These are phyloP conservation scores for Wolfiporia cocos DNA, from an alignment of 1,284 basidiomycete genomes.

Conservation along the genomic window DNA sequence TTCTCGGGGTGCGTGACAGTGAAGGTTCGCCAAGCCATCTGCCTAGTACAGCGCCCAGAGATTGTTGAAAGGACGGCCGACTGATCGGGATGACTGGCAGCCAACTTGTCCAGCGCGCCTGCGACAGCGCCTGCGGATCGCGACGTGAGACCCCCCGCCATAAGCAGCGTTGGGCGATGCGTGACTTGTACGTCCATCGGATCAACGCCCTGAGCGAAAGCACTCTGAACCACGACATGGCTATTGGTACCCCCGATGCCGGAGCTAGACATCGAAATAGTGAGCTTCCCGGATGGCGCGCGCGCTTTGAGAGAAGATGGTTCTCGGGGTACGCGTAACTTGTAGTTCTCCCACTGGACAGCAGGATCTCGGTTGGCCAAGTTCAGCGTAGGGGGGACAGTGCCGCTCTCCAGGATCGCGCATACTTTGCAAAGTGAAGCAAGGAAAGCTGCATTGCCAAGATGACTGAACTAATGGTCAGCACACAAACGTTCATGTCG, in stretches of 20 bases:
- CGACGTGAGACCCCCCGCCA: constrained; percentile 29
- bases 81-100: background rate
- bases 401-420: constrained; percentile 28
- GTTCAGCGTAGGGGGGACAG: constrained; percentile 37
- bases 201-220: constrained; percentile 4
- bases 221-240: constrained; percentile 31
- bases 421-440: constrained; percentile 38
- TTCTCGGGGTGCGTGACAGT: constrained; percentile 19
- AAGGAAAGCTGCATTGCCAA: constrained; percentile 35
- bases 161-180: constrained; percentile 21
- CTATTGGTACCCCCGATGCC: constrained; percentile 39
- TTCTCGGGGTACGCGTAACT: constrained; percentile 20
- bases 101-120: background rate
- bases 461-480: constrained; percentile 27
- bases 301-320: constrained; percentile 15
- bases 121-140: constrained; percentile 20
- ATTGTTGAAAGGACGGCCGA: constrained; percentile 7
- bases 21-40: constrained; percentile 30
- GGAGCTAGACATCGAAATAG: constrained; percentile 35
- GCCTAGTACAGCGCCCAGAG: constrained; percentile 24
- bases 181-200: background rate
- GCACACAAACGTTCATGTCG: background rate
- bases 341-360: constrained; percentile 31
- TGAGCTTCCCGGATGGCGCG: background rate
- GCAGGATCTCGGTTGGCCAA: constrained; percentile 27